Conservation (phyloP, 768 basidiomycete species). For the Phanerochaete sordida region DNA sequence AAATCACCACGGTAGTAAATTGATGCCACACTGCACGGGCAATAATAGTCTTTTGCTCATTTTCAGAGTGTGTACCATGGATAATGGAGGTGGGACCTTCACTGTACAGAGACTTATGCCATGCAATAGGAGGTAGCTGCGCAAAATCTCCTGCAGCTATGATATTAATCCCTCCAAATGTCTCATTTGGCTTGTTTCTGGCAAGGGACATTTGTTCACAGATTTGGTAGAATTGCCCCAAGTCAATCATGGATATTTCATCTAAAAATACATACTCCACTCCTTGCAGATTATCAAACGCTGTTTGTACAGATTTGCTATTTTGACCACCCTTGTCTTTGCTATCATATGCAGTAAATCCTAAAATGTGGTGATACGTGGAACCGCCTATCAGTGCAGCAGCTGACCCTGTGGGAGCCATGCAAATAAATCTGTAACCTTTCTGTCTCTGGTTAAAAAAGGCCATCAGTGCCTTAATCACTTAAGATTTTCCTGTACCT, state of each 20-base stretch:
- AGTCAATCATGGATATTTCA: conserved; percentile 41
- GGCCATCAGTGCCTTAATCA: conserved; percentile 15
- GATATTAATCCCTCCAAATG: conserved; percentile 39
- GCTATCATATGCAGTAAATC: not conserved
- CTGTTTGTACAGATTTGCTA: not conserved
- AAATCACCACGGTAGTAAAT: conserved; percentile 17
- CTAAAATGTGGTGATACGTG: conserved; percentile 21
- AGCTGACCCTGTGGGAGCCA: conserved; percentile 22
- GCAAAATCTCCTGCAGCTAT: conserved; percentile 47
- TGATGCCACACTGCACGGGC: conserved; percentile 18
- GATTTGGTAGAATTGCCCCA: conserved; percentile 25
- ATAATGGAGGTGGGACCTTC: not conserved
- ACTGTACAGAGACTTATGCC: conserved; percentile 20
- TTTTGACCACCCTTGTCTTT: not conserved
- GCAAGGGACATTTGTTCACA: conserved; percentile 20
- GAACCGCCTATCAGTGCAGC: conserved; percentile 18
- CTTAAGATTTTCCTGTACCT: conserved; percentile 22
- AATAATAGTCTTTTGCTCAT: conserved; percentile 6
- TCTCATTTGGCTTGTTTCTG: conserved; percentile 9
- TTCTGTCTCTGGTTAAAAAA: conserved; percentile 10
- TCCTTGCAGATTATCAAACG: conserved; percentile 12
- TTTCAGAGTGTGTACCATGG: not conserved
- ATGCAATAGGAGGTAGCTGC: conserved; percentile 33
- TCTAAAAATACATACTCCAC: conserved; percentile 40
- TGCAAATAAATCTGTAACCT: conserved; percentile 9